Evolutionary conservation across 2,329 filamentous ascomycete species (phyloP).

Genomic region (Tolypocladium ophioglossoides): DNA sequence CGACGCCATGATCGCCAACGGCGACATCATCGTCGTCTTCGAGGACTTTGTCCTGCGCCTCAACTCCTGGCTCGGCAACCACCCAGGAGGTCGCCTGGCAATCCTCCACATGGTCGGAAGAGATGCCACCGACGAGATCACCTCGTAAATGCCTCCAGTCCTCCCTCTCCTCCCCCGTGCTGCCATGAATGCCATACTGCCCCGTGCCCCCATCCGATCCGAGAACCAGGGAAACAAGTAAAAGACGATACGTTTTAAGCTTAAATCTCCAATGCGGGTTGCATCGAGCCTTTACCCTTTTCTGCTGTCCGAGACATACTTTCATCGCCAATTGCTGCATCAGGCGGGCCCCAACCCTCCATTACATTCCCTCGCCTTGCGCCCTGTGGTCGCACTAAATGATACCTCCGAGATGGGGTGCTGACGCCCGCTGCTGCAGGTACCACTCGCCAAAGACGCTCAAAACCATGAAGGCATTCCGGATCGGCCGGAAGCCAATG

Average conservation of each 20-base stretch:
- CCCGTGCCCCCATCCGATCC: neutral
- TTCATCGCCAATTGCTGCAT: neutral
- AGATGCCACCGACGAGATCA: constrained; percentile 91
- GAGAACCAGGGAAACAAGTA: neutral
- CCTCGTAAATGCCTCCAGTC: constrained; percentile 50
- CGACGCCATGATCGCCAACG: constrained; percentile 75
- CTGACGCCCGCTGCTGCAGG: constrained; percentile 24
- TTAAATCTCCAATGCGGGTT: neutral
- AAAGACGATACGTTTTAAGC: neutral
- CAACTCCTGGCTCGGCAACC: constrained; percentile 79
- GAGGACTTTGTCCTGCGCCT: constrained; percentile 75
- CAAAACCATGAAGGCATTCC: constrained; percentile 47
- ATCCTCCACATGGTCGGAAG: constrained; percentile 89
- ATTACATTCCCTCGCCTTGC: neutral
- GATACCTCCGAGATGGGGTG: neutral
- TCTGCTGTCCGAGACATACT: neutral
- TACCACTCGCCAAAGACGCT: constrained; percentile 46
- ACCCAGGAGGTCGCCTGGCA: constrained; percentile 84
- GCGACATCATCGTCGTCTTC: constrained; percentile 69
- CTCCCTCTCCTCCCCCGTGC: constrained; percentile 1
- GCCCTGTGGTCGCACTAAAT: neutral
- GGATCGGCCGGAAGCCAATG: constrained; percentile 44
- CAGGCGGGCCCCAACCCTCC: neutral
- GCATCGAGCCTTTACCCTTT: neutral
- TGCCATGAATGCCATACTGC: constrained; percentile 32